A percentile compares a stretch with the other conserved stretches of the same genome.
phyloP scores from a whole-genome alignment of 192 early-diverging fungal species.

The Allomyces javanicus region DNA sequence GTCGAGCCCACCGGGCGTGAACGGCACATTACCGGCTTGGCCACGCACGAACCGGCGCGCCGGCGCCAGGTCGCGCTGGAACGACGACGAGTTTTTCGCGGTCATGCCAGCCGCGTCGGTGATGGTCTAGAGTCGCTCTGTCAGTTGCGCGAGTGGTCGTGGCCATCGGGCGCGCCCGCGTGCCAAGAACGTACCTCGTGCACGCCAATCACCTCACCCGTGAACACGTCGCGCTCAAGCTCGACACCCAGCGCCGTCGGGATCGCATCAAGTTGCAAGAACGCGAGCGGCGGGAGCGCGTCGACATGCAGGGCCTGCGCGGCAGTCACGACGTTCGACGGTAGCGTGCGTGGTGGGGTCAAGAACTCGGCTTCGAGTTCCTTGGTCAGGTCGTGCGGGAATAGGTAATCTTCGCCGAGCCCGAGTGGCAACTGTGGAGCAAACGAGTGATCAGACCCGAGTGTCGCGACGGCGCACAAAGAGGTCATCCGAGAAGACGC shows the following conservation, averaged over 20 bases:
- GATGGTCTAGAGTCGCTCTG: no score
- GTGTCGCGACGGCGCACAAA: background rate
- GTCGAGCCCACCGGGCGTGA: conserved; percentile 40
- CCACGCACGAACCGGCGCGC: conserved; percentile 52
- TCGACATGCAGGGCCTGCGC: background rate
- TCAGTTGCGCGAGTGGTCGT: background rate
- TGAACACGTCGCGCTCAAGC: background rate
- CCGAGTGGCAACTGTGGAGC: background rate
- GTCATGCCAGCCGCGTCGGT: conserved; percentile 7
- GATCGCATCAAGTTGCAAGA: background rate
- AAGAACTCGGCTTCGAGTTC: background rate
- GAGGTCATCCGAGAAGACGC: background rate
- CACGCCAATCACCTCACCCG: background rate
- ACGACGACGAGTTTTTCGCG: conserved; percentile 48
- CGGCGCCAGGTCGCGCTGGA: conserved; percentile 33
- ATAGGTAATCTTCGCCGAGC: background rate
- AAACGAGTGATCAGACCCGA: background rate
- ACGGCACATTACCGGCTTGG: conserved; percentile 43
- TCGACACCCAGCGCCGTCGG: background rate
- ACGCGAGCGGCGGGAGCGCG: background rate
- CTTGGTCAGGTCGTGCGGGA: background rate
- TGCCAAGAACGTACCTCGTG: no score
- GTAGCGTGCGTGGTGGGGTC: background rate
- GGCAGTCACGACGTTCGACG: background rate
- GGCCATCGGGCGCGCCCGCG: background rate